These are phyloP conservation scores for Peniophora sp. DNA, from an alignment of 1,284 basidiomycete species.

Conservation along the genomic window DNA sequence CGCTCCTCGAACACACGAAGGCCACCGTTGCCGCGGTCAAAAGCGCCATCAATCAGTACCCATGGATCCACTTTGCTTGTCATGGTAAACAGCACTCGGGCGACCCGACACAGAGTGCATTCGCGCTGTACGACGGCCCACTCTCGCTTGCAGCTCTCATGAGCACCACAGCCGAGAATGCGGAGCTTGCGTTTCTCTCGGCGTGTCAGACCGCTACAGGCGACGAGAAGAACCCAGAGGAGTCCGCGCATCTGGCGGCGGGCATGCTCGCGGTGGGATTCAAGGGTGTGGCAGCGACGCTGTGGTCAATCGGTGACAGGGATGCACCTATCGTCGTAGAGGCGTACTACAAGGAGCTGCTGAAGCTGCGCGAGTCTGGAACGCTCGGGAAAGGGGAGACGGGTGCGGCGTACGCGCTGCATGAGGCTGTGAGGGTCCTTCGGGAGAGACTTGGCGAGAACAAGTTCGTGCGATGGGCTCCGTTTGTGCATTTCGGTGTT, in stretches of 20 bases:
- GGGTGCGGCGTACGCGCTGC: neutral
- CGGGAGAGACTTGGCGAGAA: too few species aligned
- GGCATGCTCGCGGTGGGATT: conserved; percentile 16
- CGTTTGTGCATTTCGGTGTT: too few species aligned
- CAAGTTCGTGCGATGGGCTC: too few species aligned
- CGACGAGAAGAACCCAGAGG: conserved; percentile 12
- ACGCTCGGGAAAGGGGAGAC: too few species aligned
- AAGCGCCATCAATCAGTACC: neutral
- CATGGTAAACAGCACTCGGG: neutral
- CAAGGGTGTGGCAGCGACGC: conserved; percentile 14
- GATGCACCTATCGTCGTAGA: conserved; percentile 10
- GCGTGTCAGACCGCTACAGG: conserved; percentile 15
- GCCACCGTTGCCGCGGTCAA: neutral
- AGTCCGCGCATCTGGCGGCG: conserved; percentile 17
- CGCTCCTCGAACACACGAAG: conserved; percentile 9
- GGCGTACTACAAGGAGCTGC: conserved; percentile 2
- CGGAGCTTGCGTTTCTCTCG: conserved; percentile 2
- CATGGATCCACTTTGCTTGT: neutral
- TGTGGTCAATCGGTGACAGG: conserved; percentile 16
- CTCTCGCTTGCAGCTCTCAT: neutral
- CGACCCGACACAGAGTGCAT: neutral
- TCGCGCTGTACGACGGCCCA: neutral
- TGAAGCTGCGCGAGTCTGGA: neutral
- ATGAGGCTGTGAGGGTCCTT: neutral
- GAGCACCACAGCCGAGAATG: neutral